phyloP scores from a whole-genome alignment of 768 basidiomycete species.

The Boletus sp. region DNA sequence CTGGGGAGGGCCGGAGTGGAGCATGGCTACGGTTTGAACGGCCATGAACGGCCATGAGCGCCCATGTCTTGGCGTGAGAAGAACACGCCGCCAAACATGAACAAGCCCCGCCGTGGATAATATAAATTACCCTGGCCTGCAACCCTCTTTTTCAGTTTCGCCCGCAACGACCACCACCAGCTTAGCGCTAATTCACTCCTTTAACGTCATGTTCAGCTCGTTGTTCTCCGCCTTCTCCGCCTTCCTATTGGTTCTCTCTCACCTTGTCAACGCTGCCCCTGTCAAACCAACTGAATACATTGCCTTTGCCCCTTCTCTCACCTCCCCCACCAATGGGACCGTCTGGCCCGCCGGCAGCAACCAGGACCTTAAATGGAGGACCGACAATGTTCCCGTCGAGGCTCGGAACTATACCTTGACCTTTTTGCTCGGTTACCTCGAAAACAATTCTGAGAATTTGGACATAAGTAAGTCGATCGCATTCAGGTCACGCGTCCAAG shows the following conservation, averaged over 20 bases:
- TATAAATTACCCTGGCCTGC: slow-evolving; percentile 22
- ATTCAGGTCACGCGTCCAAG: too few species aligned
- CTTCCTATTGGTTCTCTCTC: slow-evolving; percentile 28
- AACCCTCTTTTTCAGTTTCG: too few species aligned
- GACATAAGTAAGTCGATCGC: slow-evolving; percentile 40
- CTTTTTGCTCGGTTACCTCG: slow-evolving; percentile 44
- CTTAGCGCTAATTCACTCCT: slow-evolving; percentile 16
- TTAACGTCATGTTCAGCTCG: slow-evolving; percentile 24
- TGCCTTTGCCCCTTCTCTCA: slow-evolving; percentile 43
- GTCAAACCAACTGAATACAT: slow-evolving; percentile 29
- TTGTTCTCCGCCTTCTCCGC: slow-evolving; percentile 28
- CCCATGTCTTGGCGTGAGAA: too few species aligned
- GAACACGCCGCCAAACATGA: slow-evolving; percentile 17
- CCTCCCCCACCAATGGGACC: slow-evolving; percentile 29
- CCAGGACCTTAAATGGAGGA: slow-evolving; percentile 44
- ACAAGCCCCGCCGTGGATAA: slow-evolving; percentile 13
- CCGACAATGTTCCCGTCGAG: slow-evolving; percentile 36
- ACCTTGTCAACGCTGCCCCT: slow-evolving; percentile 28
- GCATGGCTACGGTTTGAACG: too few species aligned
- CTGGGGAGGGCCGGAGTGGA: not conserved
- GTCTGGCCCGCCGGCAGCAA: slow-evolving; percentile 38
- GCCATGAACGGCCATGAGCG: not conserved
- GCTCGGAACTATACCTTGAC: slow-evolving; percentile 35
- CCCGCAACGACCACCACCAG: slow-evolving; percentile 3
- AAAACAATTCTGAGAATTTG: slow-evolving; percentile 44